phyloP scores from a whole-genome alignment of 2,329 filamentous ascomycete genomes.

The Colletotrichum sp. region DNA sequence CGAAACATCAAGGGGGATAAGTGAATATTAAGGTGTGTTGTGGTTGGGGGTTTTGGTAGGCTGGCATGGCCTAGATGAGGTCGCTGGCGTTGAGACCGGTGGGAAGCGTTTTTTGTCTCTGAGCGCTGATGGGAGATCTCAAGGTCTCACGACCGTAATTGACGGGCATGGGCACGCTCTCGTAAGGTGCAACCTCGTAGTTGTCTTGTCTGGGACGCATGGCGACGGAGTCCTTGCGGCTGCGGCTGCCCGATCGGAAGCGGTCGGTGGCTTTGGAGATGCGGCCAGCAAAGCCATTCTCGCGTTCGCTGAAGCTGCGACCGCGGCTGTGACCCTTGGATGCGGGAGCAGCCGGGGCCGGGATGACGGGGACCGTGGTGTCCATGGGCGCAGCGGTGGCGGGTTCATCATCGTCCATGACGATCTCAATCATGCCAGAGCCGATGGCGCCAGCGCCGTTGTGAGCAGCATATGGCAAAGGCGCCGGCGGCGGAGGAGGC shows the following conservation, averaged over 20 bases:
- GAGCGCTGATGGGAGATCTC: slow-evolving; percentile 33
- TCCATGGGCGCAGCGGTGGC: slow-evolving; percentile 40
- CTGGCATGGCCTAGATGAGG: slow-evolving; percentile 51
- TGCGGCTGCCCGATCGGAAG: slow-evolving; percentile 64
- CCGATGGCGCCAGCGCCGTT: slow-evolving; percentile 48
- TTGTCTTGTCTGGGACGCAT: slow-evolving; percentile 41
- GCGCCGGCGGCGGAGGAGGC: slow-evolving; percentile 66
- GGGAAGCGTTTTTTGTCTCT: slow-evolving; percentile 40
- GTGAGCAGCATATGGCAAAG: slow-evolving; percentile 51
- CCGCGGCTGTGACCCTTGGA: slow-evolving; percentile 58
- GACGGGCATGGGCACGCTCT: slow-evolving; percentile 45
- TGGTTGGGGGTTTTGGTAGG: not conserved
- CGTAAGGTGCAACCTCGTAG: slow-evolving; percentile 42
- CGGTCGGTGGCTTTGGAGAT: slow-evolving; percentile 64
- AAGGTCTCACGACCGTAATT: slow-evolving; percentile 41
- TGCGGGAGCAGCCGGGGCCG: slow-evolving; percentile 48
- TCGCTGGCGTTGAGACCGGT: slow-evolving; percentile 60
- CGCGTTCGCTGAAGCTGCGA: slow-evolving; percentile 56
- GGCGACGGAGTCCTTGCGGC: slow-evolving; percentile 49
- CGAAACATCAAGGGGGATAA: slow-evolving; percentile 22
- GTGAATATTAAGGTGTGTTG: slow-evolving; percentile 1
- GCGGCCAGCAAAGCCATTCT: slow-evolving; percentile 56
- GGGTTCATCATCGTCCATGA: slow-evolving; percentile 65
- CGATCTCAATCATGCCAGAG: slow-evolving; percentile 68
- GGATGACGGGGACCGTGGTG: slow-evolving; percentile 47